Base-by-base conservation (phyloP, 1,284 basidiomycete genomes). In the Pascua guehoae region DNA sequence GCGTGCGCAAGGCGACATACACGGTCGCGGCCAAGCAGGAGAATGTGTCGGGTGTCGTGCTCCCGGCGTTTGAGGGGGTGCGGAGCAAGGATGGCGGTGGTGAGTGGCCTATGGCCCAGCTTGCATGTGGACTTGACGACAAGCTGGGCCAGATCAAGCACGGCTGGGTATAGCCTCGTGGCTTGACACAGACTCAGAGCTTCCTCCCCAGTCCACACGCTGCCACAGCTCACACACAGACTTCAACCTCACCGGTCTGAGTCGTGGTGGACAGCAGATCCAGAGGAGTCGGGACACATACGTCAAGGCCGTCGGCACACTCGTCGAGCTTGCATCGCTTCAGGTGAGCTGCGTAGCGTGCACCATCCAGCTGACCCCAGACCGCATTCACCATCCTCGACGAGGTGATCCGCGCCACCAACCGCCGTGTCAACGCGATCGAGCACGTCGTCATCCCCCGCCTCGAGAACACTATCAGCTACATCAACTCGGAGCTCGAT, bases 331-430 rank as follows among this genome's bases (percentile, higher is more conserved):
- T 45, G 96, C 96, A 2, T 97, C 93, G 43, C 80, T 99, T 39
- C 81, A 81, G 70, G 80, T 79, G 52, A 62, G 72, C 62, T 37
- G 7, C n/a, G n/a, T n/a, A n/a, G n/a, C n/a, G n/a, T n/a, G n/a
- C n/a, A n/a, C n/a, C n/a, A 1, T 24, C 39, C 5, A 41, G 58
- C 50, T 61, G 46, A 61, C 32, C 0, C 38, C 88, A 96, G 81
- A 98, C 96, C 0, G 96, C 96, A 7, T 99, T 99, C 80, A 95
- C 90, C 54, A 98, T 98, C 66, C 84, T 99, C 32, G 96, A 99
- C 77, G 96, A 98, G 79, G 96, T 98, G 60, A 99, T 99, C 73
- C 87, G 92, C 53, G 92, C 95, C 46, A 98, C 96, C 36, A 99
- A 98, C 77, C 88, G 96, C 47, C 86, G 96, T 64, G 96, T 99